Evolutionary conservation across 2,329 filamentous ascomycete genomes (phyloP), one percentile per base, ranked within the genome.

Genomic region (Bimuria novae-zelandiae): DNA sequence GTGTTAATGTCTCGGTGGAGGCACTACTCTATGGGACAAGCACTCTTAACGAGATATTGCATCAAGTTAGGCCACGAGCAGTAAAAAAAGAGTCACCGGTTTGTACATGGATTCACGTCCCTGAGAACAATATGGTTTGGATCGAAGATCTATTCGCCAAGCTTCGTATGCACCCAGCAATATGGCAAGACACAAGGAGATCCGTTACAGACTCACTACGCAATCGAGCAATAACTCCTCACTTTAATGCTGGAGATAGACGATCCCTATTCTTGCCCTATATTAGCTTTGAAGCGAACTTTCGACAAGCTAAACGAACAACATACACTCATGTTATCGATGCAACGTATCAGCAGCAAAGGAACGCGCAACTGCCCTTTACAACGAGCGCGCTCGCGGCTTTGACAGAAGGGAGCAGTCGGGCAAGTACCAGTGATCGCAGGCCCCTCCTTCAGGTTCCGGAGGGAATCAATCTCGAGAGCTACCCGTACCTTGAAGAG

Each of bases 71-170:
- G n/a, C 52, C 52, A 1, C 45, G 49, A 40, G 48, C 37, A 12
- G 43, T 48, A 5, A 39, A 29, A 12, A 10, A 11, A 30, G 21
- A 51, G 6, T 19, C 16, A 3, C 51, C 47, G 0, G 30, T 53
- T 4, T 53, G 50, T 32, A 41, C 36, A n/a, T 56, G 54, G 54
- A 43, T 56, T 10, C 54, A 56, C 21, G 30, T 56, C 11, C 50
- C 50, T 14, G 45, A 56, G 16, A 56, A 56, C 29, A 56, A 56
- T 41, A 42, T 56, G 47, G 41, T 43, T 37, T 37, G 36, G 41
- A 8, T 45, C 25, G 29, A 56, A 33, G 54, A 56, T 22, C 35
- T 56, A 5, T 52, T 56, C 19, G 41, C 39, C n/a, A 56, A 50
- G 41, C 35, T 56, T 10, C 37, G 45, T 19, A 14, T 52, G 7